phyloP scores from a whole-genome alignment of 2,329 filamentous ascomycete genomes.

The Ascocoryne sarcoides region DNA sequence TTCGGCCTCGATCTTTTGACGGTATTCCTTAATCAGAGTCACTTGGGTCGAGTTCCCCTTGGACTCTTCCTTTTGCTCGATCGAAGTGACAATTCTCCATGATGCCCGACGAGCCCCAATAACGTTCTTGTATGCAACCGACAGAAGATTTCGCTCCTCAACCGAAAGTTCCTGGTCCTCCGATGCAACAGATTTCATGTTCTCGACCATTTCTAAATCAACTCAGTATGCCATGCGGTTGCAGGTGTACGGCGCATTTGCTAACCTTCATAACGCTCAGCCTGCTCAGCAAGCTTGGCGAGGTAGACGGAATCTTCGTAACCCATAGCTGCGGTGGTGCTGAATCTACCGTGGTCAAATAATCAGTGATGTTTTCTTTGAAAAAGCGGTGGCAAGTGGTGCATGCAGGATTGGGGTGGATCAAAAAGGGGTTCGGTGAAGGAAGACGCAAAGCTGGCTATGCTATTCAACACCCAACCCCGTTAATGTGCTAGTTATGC shows the following conservation, averaged over 20 bases:
- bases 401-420: too few relatives aligned
- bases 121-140: constrained; percentile 98
- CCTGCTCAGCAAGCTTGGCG: constrained; percentile 99
- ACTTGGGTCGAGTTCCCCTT: constrained; percentile 95
- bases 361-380: too few relatives aligned
- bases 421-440: too few relatives aligned
- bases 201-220: constrained; percentile 91
- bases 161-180: constrained; percentile 77
- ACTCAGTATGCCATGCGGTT: constrained; percentile 16
- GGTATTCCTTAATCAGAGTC: constrained; percentile 91
- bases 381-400: too few relatives aligned
- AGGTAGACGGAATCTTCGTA: constrained; percentile 99
- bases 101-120: constrained; percentile 94
- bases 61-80: constrained; percentile 99
- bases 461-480: too few relatives aligned
- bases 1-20: constrained; percentile 95
- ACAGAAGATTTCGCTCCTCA: constrained; percentile 95
- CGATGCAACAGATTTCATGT: constrained; percentile 97
- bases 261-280: constrained; percentile 98
- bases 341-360: constrained; percentile 17
- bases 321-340: constrained; percentile 66
- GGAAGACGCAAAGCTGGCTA: too few relatives aligned
- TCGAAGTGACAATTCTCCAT: constrained; percentile 96
- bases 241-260: constrained; percentile 12
- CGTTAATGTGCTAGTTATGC: too few relatives aligned